Conservation (phyloP, 805 yeast species). For the Starmerella floricola region DNA sequence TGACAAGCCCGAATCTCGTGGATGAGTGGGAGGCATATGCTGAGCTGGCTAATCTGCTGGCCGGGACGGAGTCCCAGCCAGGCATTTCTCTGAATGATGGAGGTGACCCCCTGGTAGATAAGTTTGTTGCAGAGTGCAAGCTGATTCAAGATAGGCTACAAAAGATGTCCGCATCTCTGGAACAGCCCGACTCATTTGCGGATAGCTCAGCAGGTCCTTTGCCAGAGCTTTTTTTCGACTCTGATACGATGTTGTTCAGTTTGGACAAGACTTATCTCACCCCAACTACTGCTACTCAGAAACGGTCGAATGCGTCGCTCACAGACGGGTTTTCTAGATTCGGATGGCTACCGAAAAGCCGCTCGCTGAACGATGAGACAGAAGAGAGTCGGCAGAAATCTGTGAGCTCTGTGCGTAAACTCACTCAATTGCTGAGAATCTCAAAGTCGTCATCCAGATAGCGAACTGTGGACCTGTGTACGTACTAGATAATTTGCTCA, state of each 20-base stretch:
- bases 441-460: background rate
- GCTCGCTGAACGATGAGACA: background rate
- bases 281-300: background rate
- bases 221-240: conserved; percentile 12
- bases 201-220: conserved; percentile 9
- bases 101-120: conserved; percentile 11
- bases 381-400: background rate
- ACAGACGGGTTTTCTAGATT: background rate
- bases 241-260: conserved; percentile 18
- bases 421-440: conserved; percentile 8
- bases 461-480: too few relatives aligned
- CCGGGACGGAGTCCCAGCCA: background rate
- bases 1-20: conserved; percentile 29
- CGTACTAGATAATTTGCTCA: too few relatives aligned
- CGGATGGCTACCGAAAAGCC: conserved; percentile 4
- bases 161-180: conserved; percentile 6
- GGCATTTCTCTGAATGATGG: background rate
- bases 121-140: conserved; percentile 14
- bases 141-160: conserved; percentile 7
- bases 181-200: conserved; percentile 25
- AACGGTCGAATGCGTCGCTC: background rate
- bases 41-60: conserved; percentile 20
- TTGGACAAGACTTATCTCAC: conserved; percentile 8
- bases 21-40: conserved; percentile 28
- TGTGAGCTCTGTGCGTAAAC: conserved; percentile 6